Conservation (phyloP, 2,329 filamentous ascomycete species). For the Alternaria sp. region DNA sequence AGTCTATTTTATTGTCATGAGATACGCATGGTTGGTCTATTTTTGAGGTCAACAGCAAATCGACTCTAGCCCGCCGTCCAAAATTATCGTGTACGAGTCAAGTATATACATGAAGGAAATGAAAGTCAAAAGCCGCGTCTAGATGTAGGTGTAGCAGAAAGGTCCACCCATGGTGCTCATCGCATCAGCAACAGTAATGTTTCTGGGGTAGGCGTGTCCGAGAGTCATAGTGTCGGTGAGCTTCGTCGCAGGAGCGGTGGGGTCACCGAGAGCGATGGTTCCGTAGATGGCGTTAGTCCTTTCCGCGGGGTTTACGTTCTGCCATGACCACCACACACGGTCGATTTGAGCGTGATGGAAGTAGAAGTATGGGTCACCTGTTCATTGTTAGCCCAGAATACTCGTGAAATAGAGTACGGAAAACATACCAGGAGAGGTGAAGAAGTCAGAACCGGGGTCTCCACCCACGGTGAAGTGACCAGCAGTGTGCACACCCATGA, state of each 20-base stretch:
- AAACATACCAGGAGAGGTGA: constrained; percentile 46
- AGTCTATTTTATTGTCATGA: background rate
- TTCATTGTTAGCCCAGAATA: constrained; percentile 37
- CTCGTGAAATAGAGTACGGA: background rate
- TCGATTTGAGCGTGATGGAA: constrained; percentile 57
- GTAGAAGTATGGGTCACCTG: constrained; percentile 45
- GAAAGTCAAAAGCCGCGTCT: background rate
- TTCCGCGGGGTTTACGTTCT: constrained; percentile 50
- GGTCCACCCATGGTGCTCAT: constrained; percentile 54
- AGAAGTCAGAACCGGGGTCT: constrained; percentile 54
- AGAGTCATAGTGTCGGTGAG: constrained; percentile 53
- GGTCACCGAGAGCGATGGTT: constrained; percentile 54
- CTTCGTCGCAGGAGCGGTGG: constrained; percentile 53
- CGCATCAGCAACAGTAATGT: constrained; percentile 47
- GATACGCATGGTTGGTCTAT: background rate
- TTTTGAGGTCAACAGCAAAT: background rate
- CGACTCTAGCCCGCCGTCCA: background rate
- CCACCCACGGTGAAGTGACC: constrained; percentile 55
- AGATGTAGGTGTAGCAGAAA: constrained; percentile 56
- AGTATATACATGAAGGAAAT: constrained; percentile 11
- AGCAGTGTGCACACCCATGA: constrained; percentile 51
- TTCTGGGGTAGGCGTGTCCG: constrained; percentile 42
- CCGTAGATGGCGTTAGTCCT: constrained; percentile 49
- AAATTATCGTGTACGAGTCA: background rate
- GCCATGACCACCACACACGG: constrained; percentile 58